Conservation (phyloP, 768 basidiomycete genomes). For the Lactarius indigo region DNA sequence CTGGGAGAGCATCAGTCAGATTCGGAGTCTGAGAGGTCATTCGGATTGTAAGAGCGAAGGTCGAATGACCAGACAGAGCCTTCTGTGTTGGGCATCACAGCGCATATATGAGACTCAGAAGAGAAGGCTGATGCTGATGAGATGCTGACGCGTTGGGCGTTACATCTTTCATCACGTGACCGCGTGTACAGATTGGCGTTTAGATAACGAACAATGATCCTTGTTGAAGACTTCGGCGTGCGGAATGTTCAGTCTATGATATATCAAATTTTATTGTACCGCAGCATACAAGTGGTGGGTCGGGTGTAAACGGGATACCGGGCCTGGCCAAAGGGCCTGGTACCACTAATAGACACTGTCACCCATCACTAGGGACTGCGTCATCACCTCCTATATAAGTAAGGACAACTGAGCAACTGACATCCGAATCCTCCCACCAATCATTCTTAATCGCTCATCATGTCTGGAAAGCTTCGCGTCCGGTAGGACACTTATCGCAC, state of each 20-base stretch:
- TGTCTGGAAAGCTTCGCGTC: conserved; percentile 27
- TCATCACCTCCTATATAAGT: conserved; percentile 17
- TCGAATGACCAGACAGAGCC: conserved; percentile 33
- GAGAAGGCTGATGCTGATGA: not conserved
- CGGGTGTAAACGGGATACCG: not conserved
- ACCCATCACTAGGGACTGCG: not conserved
- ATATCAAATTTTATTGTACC: no score
- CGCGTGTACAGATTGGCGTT: not conserved
- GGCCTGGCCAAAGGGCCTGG: not conserved
- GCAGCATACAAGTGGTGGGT: no score
- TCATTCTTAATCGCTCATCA: conserved; percentile 1
- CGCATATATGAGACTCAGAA: not conserved
- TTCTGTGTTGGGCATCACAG: conserved; percentile 11
- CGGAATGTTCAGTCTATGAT: no score
- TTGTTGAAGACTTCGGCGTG: no score
- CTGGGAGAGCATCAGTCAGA: conserved; percentile 19
- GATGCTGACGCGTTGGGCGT: not conserved
- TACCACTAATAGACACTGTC: not conserved
- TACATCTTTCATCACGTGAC: not conserved
- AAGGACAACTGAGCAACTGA: not conserved
- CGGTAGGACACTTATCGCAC: conserved; percentile 18
- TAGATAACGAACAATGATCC: no score
- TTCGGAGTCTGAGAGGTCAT: conserved; percentile 28
- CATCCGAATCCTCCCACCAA: conserved; percentile 2
- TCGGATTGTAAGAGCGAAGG: conserved; percentile 28